These are phyloP conservation scores for Fusarium succisae DNA, from an alignment of 2,329 filamentous ascomycete species.

Conservation along the genomic window DNA sequence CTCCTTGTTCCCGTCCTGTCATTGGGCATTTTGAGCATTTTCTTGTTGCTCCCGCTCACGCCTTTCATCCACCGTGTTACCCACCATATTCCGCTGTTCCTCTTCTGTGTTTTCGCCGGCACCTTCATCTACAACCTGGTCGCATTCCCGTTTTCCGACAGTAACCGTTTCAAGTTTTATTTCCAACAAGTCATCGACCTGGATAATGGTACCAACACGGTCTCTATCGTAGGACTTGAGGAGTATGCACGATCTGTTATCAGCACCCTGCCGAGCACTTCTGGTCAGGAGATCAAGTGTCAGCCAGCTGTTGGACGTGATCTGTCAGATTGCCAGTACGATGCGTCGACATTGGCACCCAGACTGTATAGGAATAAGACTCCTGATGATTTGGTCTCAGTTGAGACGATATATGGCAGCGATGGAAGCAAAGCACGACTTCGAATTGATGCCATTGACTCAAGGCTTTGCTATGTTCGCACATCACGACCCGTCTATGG, in stretches of 20 bases:
- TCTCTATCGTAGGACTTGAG: constrained; percentile 74
- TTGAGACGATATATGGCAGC: constrained; percentile 52
- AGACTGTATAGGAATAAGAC: constrained; percentile 63
- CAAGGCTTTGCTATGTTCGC: constrained; percentile 78
- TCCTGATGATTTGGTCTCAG: constrained; percentile 68
- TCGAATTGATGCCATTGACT: constrained; percentile 75
- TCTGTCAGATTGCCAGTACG: constrained; percentile 75
- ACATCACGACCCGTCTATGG: constrained; percentile 74
- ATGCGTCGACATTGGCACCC: constrained; percentile 68
- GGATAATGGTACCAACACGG: constrained; percentile 73
- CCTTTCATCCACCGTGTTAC: constrained; percentile 90
- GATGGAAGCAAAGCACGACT: constrained; percentile 66
- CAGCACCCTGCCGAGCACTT: constrained; percentile 73
- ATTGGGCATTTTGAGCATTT: constrained; percentile 72
- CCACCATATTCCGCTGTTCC: constrained; percentile 80
- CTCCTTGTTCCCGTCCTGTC: constrained; percentile 76
- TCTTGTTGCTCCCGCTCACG: constrained; percentile 78
- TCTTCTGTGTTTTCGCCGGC: constrained; percentile 76
- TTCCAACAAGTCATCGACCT: constrained; percentile 86
- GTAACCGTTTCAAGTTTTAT: constrained; percentile 84
- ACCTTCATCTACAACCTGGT: constrained; percentile 87
- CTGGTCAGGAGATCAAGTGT: constrained; percentile 69
- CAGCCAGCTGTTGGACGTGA: constrained; percentile 52
- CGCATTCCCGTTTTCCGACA: constrained; percentile 86
- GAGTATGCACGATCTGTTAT: constrained; percentile 75